A percentile compares a stretch with the other conserved stretches of the same genome.
Conservation (phyloP, 2,329 filamentous ascomycete genomes). For the Proliferodiscus dingleyae region DNA sequence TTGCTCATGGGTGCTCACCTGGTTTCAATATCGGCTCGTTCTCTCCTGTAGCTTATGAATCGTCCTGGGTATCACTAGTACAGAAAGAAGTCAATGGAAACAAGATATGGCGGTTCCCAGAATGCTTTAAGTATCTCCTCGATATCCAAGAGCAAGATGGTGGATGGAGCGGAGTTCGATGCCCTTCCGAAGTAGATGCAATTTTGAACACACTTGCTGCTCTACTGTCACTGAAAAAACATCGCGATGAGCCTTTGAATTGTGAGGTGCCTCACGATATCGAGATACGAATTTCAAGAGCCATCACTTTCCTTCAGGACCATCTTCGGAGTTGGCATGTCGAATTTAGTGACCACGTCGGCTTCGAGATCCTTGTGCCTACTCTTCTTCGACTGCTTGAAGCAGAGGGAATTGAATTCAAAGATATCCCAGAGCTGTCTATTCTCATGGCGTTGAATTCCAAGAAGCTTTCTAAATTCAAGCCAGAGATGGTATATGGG, state of each 20-base stretch:
- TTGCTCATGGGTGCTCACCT: background rate
- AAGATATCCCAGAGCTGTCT: conserved; percentile 23
- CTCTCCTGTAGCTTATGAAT: background rate
- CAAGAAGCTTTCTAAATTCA: conserved; percentile 29
- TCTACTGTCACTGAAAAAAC: conserved; percentile 2
- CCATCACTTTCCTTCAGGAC: background rate
- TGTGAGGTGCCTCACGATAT: background rate
- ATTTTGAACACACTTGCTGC: conserved; percentile 4
- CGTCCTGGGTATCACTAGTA: background rate
- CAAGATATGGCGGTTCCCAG: background rate
- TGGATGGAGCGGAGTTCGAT: background rate
- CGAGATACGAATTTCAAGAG: background rate
- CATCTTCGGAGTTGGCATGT: conserved; percentile 5
- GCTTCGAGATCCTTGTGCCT: conserved; percentile 6
- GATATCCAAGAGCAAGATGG: background rate
- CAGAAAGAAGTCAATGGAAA: background rate
- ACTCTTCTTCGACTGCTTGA: background rate
- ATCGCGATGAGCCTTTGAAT: background rate
- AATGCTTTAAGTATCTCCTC: background rate
- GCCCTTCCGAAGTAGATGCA: conserved; percentile 1
- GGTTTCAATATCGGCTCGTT: background rate
- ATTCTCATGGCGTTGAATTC: conserved; percentile 24
- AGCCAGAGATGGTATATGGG: conserved; percentile 28
- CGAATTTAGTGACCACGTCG: conserved; percentile 1
- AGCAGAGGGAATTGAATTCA: conserved; percentile 16